Conservation (phyloP, 2,329 filamentous ascomycete genomes). For the Cladosporium sp. region DNA sequence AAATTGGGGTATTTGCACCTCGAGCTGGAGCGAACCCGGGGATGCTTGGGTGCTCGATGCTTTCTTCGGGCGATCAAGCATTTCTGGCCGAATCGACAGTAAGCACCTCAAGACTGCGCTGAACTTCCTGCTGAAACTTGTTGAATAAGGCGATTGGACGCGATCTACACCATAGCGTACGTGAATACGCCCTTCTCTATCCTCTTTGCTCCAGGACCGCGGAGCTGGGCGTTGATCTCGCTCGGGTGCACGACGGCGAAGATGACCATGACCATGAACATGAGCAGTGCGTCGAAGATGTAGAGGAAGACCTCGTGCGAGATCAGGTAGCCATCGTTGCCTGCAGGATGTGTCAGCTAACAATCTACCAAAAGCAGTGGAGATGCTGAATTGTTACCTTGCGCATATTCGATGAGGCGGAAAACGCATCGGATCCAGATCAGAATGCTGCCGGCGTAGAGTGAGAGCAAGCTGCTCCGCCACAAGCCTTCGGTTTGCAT, state of each 20-base stretch:
- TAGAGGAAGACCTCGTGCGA: slow-evolving; percentile 41
- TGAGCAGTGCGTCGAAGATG: slow-evolving; percentile 41
- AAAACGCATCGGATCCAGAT: slow-evolving; percentile 47
- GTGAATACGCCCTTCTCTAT: not conserved
- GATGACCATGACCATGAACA: slow-evolving; percentile 29
- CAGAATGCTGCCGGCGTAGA: slow-evolving; percentile 37
- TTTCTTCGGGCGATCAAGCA: too few relatives aligned
- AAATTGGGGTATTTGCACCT: too few relatives aligned
- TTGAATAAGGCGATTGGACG: too few relatives aligned
- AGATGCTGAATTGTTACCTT: slow-evolving; percentile 25
- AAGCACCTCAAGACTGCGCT: too few relatives aligned
- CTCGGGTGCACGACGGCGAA: slow-evolving; percentile 13
- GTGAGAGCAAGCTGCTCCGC: not conserved
- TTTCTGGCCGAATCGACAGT: too few relatives aligned
- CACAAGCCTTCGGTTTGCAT: too few relatives aligned
- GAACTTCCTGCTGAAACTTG: too few relatives aligned
- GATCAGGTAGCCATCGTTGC: slow-evolving; percentile 37
- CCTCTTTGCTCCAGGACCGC: slow-evolving; percentile 1
- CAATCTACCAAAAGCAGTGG: too few relatives aligned
- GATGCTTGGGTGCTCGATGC: too few relatives aligned
- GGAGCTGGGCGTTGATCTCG: not conserved
- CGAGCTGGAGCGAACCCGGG: too few relatives aligned
- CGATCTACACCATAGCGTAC: not conserved
- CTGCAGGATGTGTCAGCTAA: not conserved
- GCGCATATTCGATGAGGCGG: slow-evolving; percentile 45